Evolutionary conservation across 2,329 filamentous ascomycete species (phyloP).

Genomic region (Sodiomyces alkalinus): DNA sequence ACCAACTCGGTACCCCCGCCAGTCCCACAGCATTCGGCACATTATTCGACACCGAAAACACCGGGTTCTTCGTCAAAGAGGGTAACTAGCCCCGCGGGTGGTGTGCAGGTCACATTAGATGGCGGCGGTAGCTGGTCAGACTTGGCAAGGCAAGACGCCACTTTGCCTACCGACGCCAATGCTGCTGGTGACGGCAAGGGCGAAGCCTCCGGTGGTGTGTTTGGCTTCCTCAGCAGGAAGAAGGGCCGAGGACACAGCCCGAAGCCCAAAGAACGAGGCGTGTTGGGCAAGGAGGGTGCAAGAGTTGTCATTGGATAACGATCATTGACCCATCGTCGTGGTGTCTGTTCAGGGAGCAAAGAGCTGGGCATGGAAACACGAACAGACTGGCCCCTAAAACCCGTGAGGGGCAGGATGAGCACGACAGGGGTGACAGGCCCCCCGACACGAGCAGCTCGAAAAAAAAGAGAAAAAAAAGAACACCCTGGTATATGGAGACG

Average conservation of each 20-base stretch:
- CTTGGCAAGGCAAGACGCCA: constrained; percentile 70
- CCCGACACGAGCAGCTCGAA: too few species aligned
- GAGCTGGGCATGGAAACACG: too few species aligned
- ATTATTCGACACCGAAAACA: constrained; percentile 21
- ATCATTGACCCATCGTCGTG: background rate
- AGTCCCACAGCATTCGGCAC: constrained; percentile 30
- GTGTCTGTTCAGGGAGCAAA: too few species aligned
- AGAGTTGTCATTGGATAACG: constrained; percentile 58
- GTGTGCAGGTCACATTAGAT: constrained; percentile 81
- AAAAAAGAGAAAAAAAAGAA: too few species aligned
- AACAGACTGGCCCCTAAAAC: too few species aligned
- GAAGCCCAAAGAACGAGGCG: constrained; percentile 84
- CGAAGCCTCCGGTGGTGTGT: constrained; percentile 60
- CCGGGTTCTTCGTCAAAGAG: constrained; percentile 39
- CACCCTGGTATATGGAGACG: too few species aligned
- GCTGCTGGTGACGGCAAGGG: constrained; percentile 34
- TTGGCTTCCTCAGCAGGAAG: constrained; percentile 79
- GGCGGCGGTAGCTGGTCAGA: constrained; percentile 85
- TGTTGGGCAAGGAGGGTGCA: constrained; percentile 88
- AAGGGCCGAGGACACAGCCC: constrained; percentile 84
- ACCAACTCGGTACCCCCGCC: constrained; percentile 13
- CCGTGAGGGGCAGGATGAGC: too few species aligned
- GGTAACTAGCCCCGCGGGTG: constrained; percentile 64
- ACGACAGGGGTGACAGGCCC: too few species aligned
- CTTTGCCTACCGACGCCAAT: constrained; percentile 52